A percentile compares a stretch with the other conserved stretches of the same genome.
Evolutionary conservation across 768 basidiomycete genomes (phyloP).

Genomic region (Lentinula sp.): DNA sequence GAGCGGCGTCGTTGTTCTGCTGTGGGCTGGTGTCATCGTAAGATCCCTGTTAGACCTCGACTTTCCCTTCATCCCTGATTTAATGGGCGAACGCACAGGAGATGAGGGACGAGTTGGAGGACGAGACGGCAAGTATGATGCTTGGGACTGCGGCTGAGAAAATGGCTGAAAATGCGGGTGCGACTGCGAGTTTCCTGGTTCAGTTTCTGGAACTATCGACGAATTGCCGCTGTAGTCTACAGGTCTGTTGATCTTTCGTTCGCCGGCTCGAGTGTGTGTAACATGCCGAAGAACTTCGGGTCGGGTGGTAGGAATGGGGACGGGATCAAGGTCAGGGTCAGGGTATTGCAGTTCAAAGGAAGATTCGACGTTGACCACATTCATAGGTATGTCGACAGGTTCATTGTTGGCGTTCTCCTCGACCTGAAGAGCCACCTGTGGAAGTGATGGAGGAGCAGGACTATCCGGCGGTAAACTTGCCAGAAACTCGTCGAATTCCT

Average conservation of each 20-base stretch:
- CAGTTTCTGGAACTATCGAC: constrained; percentile 24
- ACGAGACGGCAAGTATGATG: neutral
- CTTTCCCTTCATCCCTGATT: neutral
- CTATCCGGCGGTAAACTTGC: neutral
- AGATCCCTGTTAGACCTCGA: neutral
- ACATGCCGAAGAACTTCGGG: neutral
- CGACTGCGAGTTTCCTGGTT: constrained; percentile 18
- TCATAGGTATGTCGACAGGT: no score
- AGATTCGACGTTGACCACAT: neutral
- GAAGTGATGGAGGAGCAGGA: neutral
- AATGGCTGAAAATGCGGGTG: constrained; percentile 1
- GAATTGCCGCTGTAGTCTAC: neutral
- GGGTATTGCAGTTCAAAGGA: neutral
- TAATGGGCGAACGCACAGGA: neutral
- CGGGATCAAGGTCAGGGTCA: neutral
- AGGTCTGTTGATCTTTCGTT: neutral
- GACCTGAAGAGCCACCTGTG: no score
- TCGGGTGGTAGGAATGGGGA: neutral
- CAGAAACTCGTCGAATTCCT: constrained; percentile 4
- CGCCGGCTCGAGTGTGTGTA: no score
- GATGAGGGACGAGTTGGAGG: neutral
- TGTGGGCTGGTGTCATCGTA: no score
- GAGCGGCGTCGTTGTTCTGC: neutral
- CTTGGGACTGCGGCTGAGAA: neutral
- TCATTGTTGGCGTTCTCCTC: no score